These are phyloP conservation scores for Clitopilus hobsonii DNA, from an alignment of 768 basidiomycete genomes.

Conservation along the genomic window DNA sequence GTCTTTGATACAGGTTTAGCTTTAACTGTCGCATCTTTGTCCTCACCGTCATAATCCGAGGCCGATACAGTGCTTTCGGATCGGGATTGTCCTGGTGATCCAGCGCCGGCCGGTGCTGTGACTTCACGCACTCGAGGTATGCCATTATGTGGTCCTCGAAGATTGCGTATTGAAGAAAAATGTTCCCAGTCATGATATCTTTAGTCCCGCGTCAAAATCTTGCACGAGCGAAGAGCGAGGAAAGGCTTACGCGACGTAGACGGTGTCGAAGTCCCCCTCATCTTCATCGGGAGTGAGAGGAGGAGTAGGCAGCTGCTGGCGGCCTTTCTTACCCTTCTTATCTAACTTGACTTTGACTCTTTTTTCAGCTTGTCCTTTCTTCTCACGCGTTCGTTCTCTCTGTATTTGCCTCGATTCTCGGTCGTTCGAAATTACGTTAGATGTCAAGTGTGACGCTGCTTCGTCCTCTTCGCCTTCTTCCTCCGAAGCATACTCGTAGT, in stretches of 20 bases:
- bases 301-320: background rate
- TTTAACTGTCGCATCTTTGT: slow-evolving; percentile 11
- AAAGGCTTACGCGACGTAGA: slow-evolving; percentile 80
- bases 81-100: background rate
- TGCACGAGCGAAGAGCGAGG: slow-evolving; percentile 3
- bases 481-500: slow-evolving; percentile 9
- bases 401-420: slow-evolving; percentile 39
- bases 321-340: slow-evolving; percentile 4
- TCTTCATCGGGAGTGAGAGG: slow-evolving; percentile 3
- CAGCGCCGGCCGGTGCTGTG: background rate
- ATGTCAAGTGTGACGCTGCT: slow-evolving; percentile 12
- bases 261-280: slow-evolving; percentile 26
- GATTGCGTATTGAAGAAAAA: slow-evolving; percentile 88
- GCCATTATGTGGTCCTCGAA: slow-evolving; percentile 78
- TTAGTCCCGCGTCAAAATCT: background rate
- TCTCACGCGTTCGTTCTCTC: slow-evolving; percentile 6
- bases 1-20: background rate
- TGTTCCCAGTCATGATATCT: slow-evolving; percentile 96
- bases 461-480: slow-evolving; percentile 2
- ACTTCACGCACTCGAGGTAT: slow-evolving; percentile 52
- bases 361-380: background rate
- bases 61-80: background rate
- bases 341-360: slow-evolving; percentile 2
- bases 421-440: slow-evolving; percentile 24
- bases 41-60: slow-evolving; percentile 9